Base-by-base conservation (phyloP, 257 asterid genomes). In the Primulina tabacum region DNA sequence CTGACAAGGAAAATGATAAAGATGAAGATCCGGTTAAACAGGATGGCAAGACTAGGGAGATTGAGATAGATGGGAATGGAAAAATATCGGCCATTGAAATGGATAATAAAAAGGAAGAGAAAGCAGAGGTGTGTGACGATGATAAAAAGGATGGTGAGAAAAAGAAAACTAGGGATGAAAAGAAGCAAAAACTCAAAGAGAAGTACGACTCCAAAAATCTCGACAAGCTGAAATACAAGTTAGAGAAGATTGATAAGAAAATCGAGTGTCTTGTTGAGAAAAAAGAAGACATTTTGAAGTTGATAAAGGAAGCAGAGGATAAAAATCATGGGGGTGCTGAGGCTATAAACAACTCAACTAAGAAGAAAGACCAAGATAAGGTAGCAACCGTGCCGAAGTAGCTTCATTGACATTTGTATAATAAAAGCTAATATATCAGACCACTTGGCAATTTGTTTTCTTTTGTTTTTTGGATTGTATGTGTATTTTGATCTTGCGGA, bases 261-360 rank as follows among this genome's bases (percentile, higher is more conserved):
- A 82, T 88, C 11, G 82, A 80, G 55, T 9, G 74, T 62, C 89
- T 90, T 24, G 59, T 71, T 12, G 81, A 76, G 81, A 65, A 83
- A 67, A 90, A 82, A 64, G 84, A 78, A 14, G 86, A 79, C 62
- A 82, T 90, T 69, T 4, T 82, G 81, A 86, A 52, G 82, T 70
- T 77, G 83, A 82, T 90, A 17, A 83, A 86, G 73, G 92, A 71
- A 70, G 73, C 79, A 0, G 90, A 84, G 80, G 81, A 64, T 29
- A 80, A 80, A 76, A 81, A 66, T 64, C 35, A 55, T 35, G 78
- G 20, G 17, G 30, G 9, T 75, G 80, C 59, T 58, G 78, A 70
- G 63, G 77, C 7, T 55, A 59, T 83, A 30, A 63, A 75, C 33
- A 80, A 64, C 50, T 76, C 68, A 63, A 60, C 77, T 8, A 80